Conservation (phyloP, 345 rosid species). For the Microthlaspi erraticum region DNA sequence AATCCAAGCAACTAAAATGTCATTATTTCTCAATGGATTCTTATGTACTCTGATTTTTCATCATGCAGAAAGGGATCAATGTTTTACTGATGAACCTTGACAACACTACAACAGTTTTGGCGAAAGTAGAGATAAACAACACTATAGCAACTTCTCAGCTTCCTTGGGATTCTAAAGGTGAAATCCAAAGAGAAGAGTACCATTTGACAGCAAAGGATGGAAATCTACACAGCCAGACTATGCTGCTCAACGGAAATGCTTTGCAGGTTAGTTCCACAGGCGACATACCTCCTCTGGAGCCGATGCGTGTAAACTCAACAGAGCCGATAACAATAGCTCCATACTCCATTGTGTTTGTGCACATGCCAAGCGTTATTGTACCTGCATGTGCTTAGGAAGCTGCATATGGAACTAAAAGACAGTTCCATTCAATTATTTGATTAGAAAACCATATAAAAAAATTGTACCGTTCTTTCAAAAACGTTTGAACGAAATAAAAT, state of each 20-base stretch:
- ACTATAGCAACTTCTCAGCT: slow-evolving; percentile 25
- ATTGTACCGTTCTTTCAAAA: slow-evolving; percentile 8
- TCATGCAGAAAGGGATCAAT: slow-evolving; percentile 75
- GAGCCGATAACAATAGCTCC: slow-evolving; percentile 64
- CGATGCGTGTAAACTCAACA: slow-evolving; percentile 52
- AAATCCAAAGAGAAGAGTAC: slow-evolving; percentile 72
- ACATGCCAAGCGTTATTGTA: slow-evolving; percentile 52
- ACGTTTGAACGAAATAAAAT: slow-evolving; percentile 9
- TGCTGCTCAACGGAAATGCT: slow-evolving; percentile 81
- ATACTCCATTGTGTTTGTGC: slow-evolving; percentile 70
- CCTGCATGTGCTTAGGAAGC: slow-evolving; percentile 60
- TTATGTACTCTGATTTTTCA: slow-evolving; percentile 9
- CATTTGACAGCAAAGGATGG: slow-evolving; percentile 81
- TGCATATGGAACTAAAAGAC: slow-evolving; percentile 38
- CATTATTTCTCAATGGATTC: neutral
- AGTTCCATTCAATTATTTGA: slow-evolving; percentile 37
- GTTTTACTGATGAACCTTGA: slow-evolving; percentile 77
- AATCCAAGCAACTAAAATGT: neutral
- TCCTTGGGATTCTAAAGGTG: slow-evolving; percentile 33
- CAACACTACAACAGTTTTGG: slow-evolving; percentile 57
- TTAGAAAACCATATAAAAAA: slow-evolving; percentile 6
- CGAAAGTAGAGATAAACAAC: slow-evolving; percentile 49
- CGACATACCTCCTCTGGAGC: slow-evolving; percentile 69
- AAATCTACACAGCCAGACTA: slow-evolving; percentile 73
- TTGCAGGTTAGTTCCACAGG: slow-evolving; percentile 64